Evolutionary conservation across 495 filamentous ascomycete genomes (phyloP).

Genomic region (Cryomyces minteri): DNA sequence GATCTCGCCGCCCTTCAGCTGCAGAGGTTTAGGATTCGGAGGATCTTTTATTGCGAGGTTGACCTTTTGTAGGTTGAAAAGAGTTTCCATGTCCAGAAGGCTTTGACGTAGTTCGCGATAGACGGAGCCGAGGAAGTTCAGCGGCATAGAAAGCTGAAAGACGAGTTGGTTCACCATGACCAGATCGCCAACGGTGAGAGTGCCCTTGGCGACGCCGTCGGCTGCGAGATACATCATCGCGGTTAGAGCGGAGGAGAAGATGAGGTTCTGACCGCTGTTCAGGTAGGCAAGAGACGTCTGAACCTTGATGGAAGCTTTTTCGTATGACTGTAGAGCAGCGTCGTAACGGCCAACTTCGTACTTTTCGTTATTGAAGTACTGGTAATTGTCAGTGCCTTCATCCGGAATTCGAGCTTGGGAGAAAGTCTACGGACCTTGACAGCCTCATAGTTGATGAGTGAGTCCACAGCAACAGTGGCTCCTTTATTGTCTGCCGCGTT

Average conservation of each 20-base stretch:
- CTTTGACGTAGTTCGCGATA: conserved; percentile 93
- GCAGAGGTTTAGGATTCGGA: conserved; percentile 49
- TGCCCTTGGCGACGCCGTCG: conserved; percentile 64
- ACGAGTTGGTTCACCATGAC: conserved; percentile 99
- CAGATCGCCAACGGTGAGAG: conserved; percentile 81
- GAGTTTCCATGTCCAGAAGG: conserved; percentile 90
- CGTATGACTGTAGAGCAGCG: conserved; percentile 66
- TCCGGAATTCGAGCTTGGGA: not conserved
- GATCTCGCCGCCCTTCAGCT: conserved; percentile 69
- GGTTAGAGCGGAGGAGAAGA: conserved; percentile 86
- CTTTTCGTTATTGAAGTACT: conserved; percentile 95
- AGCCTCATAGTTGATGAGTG: conserved; percentile 94
- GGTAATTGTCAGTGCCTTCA: not conserved
- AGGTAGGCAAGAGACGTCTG: conserved; percentile 82
- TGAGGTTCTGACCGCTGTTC: conserved; percentile 96
- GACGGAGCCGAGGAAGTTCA: conserved; percentile 91
- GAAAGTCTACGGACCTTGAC: conserved; percentile 38
- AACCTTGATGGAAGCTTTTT: conserved; percentile 89
- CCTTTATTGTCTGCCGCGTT: conserved; percentile 94
- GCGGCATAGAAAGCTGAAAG: conserved; percentile 87
- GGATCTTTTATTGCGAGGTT: conserved; percentile 72
- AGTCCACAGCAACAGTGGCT: conserved; percentile 89
- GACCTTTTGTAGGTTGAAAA: conserved; percentile 98
- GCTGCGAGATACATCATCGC: conserved; percentile 97
- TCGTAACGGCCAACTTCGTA: conserved; percentile 88